phyloP scores from a whole-genome alignment of 495 filamentous ascomycete genomes.

The Astrothelium subdiscretum region DNA sequence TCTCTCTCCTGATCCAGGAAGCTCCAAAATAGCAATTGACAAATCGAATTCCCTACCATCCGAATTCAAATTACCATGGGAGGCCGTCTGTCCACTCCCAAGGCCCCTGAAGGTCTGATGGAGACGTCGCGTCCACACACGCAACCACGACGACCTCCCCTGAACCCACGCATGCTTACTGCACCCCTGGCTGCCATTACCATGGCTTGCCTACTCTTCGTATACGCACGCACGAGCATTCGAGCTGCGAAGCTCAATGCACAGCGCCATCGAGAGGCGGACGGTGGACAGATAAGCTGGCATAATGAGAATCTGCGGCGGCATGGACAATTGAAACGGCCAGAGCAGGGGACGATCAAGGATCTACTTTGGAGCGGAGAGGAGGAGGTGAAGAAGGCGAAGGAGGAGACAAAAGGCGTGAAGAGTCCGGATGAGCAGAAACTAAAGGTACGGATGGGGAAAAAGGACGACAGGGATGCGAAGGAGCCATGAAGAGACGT shows the following conservation, averaged over 20 bases:
- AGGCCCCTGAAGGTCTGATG: constrained; percentile 18
- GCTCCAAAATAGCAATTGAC: not conserved
- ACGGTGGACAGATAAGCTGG: constrained; percentile 25
- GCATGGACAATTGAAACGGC: constrained; percentile 24
- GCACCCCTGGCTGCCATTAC: constrained; percentile 34
- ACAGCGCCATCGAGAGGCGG: constrained; percentile 27
- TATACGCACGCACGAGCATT: constrained; percentile 35
- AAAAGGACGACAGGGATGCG: not conserved
- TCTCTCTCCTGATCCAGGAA: not conserved
- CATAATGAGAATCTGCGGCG: constrained; percentile 22
- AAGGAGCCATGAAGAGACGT: not conserved
- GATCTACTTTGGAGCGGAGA: constrained; percentile 11
- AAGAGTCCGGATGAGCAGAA: not conserved
- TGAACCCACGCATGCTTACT: constrained; percentile 18
- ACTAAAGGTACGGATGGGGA: not conserved
- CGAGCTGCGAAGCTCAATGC: constrained; percentile 34
- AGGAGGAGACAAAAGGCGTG: not conserved
- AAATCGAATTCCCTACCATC: not conserved
- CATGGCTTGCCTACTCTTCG: constrained; percentile 36
- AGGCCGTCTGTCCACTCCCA: constrained; percentile 23
- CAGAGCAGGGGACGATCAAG: constrained; percentile 20
- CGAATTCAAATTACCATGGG: constrained; percentile 18
- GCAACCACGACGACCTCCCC: not conserved
- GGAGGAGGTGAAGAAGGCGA: constrained; percentile 2
- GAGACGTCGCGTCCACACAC: constrained; percentile 18